Evolutionary conservation across 129 eudicot species (phyloP), one percentile per base, ranked within the genome.

Genomic region (Saposhnikovia divaricata): DNA sequence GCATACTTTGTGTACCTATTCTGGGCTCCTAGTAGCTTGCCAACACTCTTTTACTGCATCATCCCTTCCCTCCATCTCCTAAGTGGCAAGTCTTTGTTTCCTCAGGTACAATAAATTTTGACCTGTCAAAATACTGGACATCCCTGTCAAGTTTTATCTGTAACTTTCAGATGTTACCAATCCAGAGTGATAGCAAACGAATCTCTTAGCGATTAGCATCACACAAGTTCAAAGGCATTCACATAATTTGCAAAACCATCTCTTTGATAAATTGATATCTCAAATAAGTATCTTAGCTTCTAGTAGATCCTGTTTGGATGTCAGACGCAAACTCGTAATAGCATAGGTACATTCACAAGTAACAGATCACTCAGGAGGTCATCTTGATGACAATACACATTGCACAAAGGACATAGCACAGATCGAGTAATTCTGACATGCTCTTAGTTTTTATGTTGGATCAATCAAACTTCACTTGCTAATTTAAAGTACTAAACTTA

Each of bases 21-120:
- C 7, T 95, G 98, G 98, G 77, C 98, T 55, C 83, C 88, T 39
- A 87, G 89, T 66, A 86, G 94, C 76, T 76, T 92, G 50, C 86
- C 98, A 68, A 80, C 89, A 28, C 65, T 95, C 40, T 90, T 75
- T 81, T 95, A 92, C 86, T 77, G 91, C 76, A 77, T 88, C 68
- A 78, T 95, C 68, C 94, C 98, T 51, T 90, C 94, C 48, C 91
- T 95, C 79, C 85, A 83, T 88, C 90, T 95, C 79, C 87, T 90
- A 28, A 85, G 63, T 15, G 96, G 85, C 40, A 77, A 84, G 65
- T 39, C 94, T 42, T 85, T 95, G 82, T 95, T 92, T 80, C 97
- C 98, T 39, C 75, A 85, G 94, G 98, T 92, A 88, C 47, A 3
- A 44, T 44, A 44, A 37, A 8, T 27, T 19, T 57, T 57, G n/a